phyloP scores from a whole-genome alignment of 2,329 filamentous ascomycete species.

The Fusarium sp. region DNA sequence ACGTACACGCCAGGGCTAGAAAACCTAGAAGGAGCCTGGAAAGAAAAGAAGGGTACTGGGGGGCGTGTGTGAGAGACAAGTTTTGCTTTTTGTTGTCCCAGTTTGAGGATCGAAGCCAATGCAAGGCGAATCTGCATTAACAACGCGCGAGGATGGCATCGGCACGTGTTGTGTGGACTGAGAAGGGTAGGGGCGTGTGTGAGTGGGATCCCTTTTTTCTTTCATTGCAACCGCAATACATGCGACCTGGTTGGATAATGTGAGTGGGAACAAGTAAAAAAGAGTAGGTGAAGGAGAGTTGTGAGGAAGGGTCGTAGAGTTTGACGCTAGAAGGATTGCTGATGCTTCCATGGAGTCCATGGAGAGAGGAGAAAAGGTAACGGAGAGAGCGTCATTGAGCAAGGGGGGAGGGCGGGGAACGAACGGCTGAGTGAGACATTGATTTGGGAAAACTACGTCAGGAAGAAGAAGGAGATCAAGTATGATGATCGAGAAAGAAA shows the following conservation, averaged over 20 bases:
- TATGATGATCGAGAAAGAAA: conserved; percentile 10
- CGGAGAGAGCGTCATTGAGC: not conserved
- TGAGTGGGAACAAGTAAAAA: not conserved
- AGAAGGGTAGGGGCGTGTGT: not conserved
- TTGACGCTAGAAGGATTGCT: conserved; percentile 43
- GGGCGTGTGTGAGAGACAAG: not conserved
- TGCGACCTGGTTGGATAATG: not conserved
- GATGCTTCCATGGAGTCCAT: conserved; percentile 24
- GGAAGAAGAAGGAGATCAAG: conserved; percentile 10
- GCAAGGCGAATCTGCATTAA: conserved; percentile 28
- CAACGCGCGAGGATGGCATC: conserved; percentile 14
- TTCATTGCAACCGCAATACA: not conserved
- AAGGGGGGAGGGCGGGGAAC: not conserved
- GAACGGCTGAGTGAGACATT: conserved; percentile 19
- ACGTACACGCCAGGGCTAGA: conserved; percentile 18
- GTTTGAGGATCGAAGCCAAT: conserved; percentile 30
- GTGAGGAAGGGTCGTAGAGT: conserved; percentile 32
- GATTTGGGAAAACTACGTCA: conserved; percentile 23
- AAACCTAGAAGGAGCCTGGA: conserved; percentile 30
- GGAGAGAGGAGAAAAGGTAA: not conserved
- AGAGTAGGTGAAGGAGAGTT: not conserved
- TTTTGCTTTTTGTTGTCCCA: conserved; percentile 12
- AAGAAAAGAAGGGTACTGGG: not conserved
- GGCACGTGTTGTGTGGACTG: conserved; percentile 26
- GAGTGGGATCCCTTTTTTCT: not conserved